Base-by-base conservation (phyloP, 495 filamentous ascomycete genomes). In the Hypoxylon trugodes region DNA sequence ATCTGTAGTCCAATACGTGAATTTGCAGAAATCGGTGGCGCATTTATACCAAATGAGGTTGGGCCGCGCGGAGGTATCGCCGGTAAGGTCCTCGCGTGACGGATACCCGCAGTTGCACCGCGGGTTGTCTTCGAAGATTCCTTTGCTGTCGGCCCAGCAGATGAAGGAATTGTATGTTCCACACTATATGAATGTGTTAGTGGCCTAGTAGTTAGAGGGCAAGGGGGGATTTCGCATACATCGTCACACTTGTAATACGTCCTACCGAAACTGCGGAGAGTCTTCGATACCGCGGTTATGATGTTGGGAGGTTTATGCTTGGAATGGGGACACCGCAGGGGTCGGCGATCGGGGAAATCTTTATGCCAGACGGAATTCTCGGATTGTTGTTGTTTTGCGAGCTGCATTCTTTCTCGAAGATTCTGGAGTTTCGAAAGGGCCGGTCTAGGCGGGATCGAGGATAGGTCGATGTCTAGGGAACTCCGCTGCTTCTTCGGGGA, bases 31-130 rank as follows among this genome's bases (percentile, higher is more conserved):
- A 32, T 60, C 30, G 9, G 57, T 66, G 18, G 57, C 63, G 51
- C 63, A 66, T 33, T 61, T 66, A 40, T 66, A 61, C 19, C 41
- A 66, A 0, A 66, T 12, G 7, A 10, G 22, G 25, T 55, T 18
- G 36, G 49, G 48, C 9, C 12, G 12, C 1, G 0, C 0, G 3
- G 55, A 7, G 16, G 2, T n/a, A 4, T 57, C 60, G 24, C 52
- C 38, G 6, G 62, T 36, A 2, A 66, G 19, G 38, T 57, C 51
- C 35, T 57, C 43, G 30, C 63, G 63, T 38, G 63, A 37, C 8
- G 33, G 38, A 10, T 46, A 19, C 0, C 46, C 43, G 56, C 63
- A 66, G 4, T 9, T 2, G 51, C 63, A 66, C 7, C 6, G 16
- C 18, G 51, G 43, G 30, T 55, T 49, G 18, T 22, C 16, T 0